Base-by-base conservation (phyloP, 805 yeast genomes). In the Lachancea lanzarotensis region DNA sequence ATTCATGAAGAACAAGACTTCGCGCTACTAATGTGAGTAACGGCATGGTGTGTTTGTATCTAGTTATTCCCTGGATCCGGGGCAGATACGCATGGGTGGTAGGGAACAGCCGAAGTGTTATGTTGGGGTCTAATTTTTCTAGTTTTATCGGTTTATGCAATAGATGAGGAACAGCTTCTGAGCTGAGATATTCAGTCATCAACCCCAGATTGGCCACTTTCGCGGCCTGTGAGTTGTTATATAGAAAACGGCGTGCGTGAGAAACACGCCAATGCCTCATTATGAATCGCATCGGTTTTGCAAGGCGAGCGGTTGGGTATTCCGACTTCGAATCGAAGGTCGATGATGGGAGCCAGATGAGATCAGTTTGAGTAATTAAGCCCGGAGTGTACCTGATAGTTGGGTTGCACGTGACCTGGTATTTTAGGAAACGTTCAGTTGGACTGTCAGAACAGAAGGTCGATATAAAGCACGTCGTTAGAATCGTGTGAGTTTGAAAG, bases 81-180 rank as follows among this genome's bases (percentile, higher is more conserved):
- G 89, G 89, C 12, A 81, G 52, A 47, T 72, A 73, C 0, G 79
- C 72, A 39, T 71, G 72, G 37, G 75, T 73, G 1, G 72, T 65
- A 0, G 89, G 89, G 31, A 80, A 70, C 1, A 84, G 63, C 13
- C 85, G 61, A 19, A 84, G 66, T 6, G 70, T 59, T 1, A 84
- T 66, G 19, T 75, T 66, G 1, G 68, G 61, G 29, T 79, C 71
- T 9, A 83, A 47, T 9, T 68, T 53, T 3, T 62, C 61, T 17
- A 68, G 58, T 6, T 80, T 76, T 1, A 82, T 59, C 6, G 76
- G 60, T 19, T 59, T 57, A 16, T 67, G 65, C 6, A 82, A 60
- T 22, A 82, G 54, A 39, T 68, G 59, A 0, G 89, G 89, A 1
- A 82, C 69, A 12, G 71, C 66, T 18, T 55, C 59, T 2, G 52